Evolutionary conservation across 1,284 basidiomycete species (phyloP).

Genomic region (Abortiporus biennis): DNA sequence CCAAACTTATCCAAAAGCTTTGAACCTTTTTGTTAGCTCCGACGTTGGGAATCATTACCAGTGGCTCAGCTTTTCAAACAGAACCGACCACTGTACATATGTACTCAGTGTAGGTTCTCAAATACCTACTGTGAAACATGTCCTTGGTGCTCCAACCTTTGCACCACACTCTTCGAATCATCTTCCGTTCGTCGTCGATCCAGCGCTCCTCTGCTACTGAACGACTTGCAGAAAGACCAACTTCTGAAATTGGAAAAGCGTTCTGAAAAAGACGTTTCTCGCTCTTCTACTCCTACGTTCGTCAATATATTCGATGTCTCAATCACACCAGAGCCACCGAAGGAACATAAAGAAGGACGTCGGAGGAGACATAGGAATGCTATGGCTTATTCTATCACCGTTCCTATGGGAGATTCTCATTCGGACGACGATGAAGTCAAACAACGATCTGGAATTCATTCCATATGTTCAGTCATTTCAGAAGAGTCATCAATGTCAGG

Average conservation of each 20-base stretch:
- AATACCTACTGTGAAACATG: slow-evolving; percentile 48
- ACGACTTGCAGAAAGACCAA: slow-evolving; percentile 24
- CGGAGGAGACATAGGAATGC: slow-evolving; percentile 19
- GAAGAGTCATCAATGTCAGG: neutral
- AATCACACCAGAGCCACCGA: slow-evolving; percentile 8
- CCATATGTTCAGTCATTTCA: slow-evolving; percentile 7
- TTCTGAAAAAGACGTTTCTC: too few relatives aligned
- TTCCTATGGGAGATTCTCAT: slow-evolving; percentile 25
- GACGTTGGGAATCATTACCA: slow-evolving; percentile 39
- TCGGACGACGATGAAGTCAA: slow-evolving; percentile 25
- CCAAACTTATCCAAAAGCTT: too few relatives aligned
- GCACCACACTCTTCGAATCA: slow-evolving; percentile 33
- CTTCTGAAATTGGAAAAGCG: slow-evolving; percentile 18
- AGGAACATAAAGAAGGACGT: slow-evolving; percentile 13
- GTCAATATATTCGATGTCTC: slow-evolving; percentile 3
- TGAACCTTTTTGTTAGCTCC: too few relatives aligned
- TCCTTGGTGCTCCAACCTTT: slow-evolving; percentile 50
- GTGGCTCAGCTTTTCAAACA: slow-evolving; percentile 37
- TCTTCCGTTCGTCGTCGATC: slow-evolving; percentile 27
- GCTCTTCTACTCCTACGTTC: slow-evolving; percentile 6
- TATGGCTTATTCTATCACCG: slow-evolving; percentile 19
- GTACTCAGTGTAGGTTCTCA: slow-evolving; percentile 41
- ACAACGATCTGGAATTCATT: slow-evolving; percentile 16
- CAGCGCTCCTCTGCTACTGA: slow-evolving; percentile 32
- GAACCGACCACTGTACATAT: slow-evolving; percentile 43